phyloP scores from a whole-genome alignment of 176 grass and related monocot genomes.

The Triticum timopheevii region DNA sequence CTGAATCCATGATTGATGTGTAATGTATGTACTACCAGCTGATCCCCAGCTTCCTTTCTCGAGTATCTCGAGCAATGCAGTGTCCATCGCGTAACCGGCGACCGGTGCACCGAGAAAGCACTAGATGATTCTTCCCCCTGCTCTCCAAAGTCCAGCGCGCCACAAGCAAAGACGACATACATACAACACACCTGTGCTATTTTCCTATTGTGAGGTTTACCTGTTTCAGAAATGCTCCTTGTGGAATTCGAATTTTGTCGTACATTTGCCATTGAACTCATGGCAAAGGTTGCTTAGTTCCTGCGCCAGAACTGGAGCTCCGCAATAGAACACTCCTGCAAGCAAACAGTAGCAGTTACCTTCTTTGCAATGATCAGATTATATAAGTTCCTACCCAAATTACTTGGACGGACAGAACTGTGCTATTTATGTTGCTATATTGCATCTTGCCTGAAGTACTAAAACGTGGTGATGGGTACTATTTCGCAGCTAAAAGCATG shows the following conservation, averaged over 20 bases:
- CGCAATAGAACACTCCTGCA: conserved; percentile 97
- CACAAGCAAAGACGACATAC: conserved; percentile 35
- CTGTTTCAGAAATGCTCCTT: conserved; percentile 88
- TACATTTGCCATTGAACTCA: conserved; percentile 59
- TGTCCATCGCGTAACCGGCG: background rate
- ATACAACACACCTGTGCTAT: conserved; percentile 18
- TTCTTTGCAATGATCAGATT: background rate
- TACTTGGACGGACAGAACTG: background rate
- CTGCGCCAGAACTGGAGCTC: conserved; percentile 66
- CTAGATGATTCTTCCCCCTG: background rate
- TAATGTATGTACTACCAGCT: background rate
- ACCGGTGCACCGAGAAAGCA: background rate
- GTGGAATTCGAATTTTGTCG: conserved; percentile 90
- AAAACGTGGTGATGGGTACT: background rate
- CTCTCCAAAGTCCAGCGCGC: conserved; percentile 10
- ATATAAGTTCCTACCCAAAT: conserved; percentile 20
- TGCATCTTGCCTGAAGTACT: background rate
- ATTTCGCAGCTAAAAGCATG: background rate
- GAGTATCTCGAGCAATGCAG: conserved; percentile 13
- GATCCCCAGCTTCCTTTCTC: background rate
- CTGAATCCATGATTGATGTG: background rate
- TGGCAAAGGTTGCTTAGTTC: conserved; percentile 81
- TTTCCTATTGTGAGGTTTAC: conserved; percentile 23
- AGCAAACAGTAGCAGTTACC: conserved; percentile 23
- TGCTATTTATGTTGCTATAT: background rate